Percentiles rank a stretch among this genome's conserved stretches.
These are phyloP conservation scores for Paxillus rubicundulus DNA, from an alignment of 768 basidiomycete species.

Conservation along the genomic window DNA sequence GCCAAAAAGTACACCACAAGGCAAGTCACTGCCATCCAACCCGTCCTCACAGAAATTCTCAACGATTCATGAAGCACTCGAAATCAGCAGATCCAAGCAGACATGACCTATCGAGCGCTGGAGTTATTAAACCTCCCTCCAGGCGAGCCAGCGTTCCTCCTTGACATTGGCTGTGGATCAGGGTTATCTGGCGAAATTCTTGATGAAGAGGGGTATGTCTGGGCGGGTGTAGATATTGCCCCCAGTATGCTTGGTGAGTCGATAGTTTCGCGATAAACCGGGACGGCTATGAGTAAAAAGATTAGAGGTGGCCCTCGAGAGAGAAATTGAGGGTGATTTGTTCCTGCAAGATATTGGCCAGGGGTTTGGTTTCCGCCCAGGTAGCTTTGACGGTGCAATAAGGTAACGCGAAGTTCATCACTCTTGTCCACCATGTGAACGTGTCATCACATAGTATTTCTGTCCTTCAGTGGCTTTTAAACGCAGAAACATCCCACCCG, in stretches of 20 bases:
- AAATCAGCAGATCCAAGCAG: conserved; percentile 93
- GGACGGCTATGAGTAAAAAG: neutral
- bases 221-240: conserved; percentile 93
- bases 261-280: neutral
- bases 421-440: neutral
- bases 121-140: conserved; percentile 84
- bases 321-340: conserved; percentile 94
- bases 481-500: conserved; percentile 89
- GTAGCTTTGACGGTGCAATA: conserved; percentile 96
- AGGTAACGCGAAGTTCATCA: conserved; percentile 49
- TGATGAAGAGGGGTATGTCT: conserved; percentile 89
- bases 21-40: conserved; percentile 40
- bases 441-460: conserved; percentile 67
- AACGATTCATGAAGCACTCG: conserved; percentile 62
- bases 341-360: conserved; percentile 98
- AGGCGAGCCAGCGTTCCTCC: conserved; percentile 76
- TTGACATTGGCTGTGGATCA: conserved; percentile 98
- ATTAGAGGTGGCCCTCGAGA: conserved; percentile 89
- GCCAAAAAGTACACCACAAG: conserved; percentile 97
- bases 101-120: conserved; percentile 95
- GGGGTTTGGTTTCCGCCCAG: conserved; percentile 95
- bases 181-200: conserved; percentile 95
- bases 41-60: neutral
- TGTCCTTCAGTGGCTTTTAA: conserved; percentile 97
- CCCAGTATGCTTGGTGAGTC: conserved; percentile 93